A percentile compares a stretch with the other conserved stretches of the same genome.
Evolutionary conservation across 2,329 filamentous ascomycete genomes (phyloP).

Genomic region (Colletotrichum sp.): DNA sequence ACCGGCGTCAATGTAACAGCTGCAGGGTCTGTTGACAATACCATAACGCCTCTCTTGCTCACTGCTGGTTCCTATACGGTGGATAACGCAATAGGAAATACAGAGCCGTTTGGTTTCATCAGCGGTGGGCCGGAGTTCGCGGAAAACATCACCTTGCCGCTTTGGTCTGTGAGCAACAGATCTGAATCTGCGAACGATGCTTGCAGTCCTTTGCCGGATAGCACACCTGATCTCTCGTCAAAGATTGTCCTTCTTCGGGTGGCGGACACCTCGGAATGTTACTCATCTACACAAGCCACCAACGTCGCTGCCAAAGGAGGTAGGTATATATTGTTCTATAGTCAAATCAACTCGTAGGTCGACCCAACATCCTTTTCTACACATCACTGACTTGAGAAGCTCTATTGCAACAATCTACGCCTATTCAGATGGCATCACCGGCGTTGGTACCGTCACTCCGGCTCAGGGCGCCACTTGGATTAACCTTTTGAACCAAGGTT

Average conservation of each 20-base stretch:
- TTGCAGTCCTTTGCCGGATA: constrained; percentile 26
- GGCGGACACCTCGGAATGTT: constrained; percentile 32
- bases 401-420: not conserved
- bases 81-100: not conserved
- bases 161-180: constrained; percentile 2
- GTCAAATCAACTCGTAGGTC: not conserved
- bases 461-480: not conserved
- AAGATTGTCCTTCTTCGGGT: constrained; percentile 45
- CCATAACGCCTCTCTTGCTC: constrained; percentile 18
- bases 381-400: not conserved
- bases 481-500: constrained; percentile 13
- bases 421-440: not conserved
- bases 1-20: constrained; percentile 25
- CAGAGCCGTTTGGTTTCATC: constrained; percentile 7
- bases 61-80: not conserved
- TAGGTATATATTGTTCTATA: constrained; percentile 30
- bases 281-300: constrained; percentile 36
- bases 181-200: constrained; percentile 24
- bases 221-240: constrained; percentile 39
- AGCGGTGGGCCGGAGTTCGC: not conserved
- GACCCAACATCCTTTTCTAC: not conserved
- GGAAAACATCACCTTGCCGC: constrained; percentile 2
- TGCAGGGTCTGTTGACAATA: constrained; percentile 24
- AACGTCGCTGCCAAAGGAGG: constrained; percentile 45
- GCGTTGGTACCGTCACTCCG: not conserved